Base-by-base conservation (phyloP, 257 asterid species). In the Nicotiana noctiflora region DNA sequence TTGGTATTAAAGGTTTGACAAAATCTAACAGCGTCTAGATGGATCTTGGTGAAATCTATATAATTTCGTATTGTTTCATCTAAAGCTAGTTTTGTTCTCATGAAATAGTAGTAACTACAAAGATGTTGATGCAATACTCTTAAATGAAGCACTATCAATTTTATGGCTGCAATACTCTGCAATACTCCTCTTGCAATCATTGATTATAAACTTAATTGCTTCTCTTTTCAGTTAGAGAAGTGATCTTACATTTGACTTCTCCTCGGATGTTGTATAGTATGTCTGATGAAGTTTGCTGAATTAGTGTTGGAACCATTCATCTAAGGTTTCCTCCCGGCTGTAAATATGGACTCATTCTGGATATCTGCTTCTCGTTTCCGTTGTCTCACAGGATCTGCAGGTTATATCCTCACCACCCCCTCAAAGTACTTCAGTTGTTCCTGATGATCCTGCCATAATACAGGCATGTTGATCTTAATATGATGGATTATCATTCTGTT, bases 391-490 rank as follows among this genome's bases (percentile, higher is more conserved):
- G 88, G 88, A 78, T 72, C 79, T 86, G 79, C 81, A 78, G 55
- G 86, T 86, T 64, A 63, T 70, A 72, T 62, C 83, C 62, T 14
- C 81, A 21, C 74, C 86, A 70, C 72, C 82, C 62, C 77, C 62
- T 65, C 82, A 78, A 49, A 57, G 62, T 72, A 72, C 85, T 2
- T 25, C 86, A 29, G 65, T 62, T 64, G 15, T 83, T 25, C 86
- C 86, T 8, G 83, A 85, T 80, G 86, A 85, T 83, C 88, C 88
- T 56, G 88, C 88, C 56, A 86, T 86, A 31, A 78, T 86, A 61
- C 83, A 63, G 86, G 88, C 81, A 77, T 51, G 2, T 10, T 63
- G 23, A 23, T 27, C 32, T 80, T 67, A 55, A 67, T 44, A 14
- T 53, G 49, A 44, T 21, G 18, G 56, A 53, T 67, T 67, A 31